Conservation (phyloP, 2,329 filamentous ascomycete genomes). For the Sporothrix inflata region DNA sequence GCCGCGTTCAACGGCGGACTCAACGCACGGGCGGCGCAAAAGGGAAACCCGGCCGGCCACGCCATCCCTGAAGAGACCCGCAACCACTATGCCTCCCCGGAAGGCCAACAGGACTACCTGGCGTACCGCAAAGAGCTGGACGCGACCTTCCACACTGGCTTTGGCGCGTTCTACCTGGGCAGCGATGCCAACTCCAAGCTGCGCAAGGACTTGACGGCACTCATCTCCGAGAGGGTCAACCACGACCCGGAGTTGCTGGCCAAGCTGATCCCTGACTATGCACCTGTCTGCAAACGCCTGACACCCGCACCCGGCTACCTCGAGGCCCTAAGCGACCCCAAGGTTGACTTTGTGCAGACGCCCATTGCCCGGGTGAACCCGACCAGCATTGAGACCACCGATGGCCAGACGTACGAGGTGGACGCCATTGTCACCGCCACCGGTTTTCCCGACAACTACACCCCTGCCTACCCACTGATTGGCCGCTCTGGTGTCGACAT, state of each 20-base stretch:
- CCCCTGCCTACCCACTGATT: conserved; percentile 35
- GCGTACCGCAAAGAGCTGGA: conserved; percentile 20
- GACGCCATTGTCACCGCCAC: conserved; percentile 42
- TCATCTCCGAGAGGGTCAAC: conserved; percentile 25
- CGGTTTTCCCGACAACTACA: conserved; percentile 37
- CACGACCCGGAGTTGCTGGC: conserved; percentile 25
- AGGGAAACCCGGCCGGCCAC: conserved; percentile 14
- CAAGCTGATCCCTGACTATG: conserved; percentile 34
- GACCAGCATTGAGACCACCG: conserved; percentile 38
- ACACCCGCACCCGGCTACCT: conserved; percentile 38
- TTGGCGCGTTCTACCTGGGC: neutral
- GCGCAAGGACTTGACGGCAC: conserved; percentile 1
- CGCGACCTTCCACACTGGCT: conserved; percentile 12
- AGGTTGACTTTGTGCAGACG: conserved; percentile 41
- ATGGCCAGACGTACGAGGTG: conserved; percentile 37
- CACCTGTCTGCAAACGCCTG: conserved; percentile 35
- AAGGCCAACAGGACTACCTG: neutral
- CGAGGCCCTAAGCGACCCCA: conserved; percentile 36
- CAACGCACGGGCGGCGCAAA: neutral
- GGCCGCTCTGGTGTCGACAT: conserved; percentile 34
- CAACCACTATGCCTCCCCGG: neutral
- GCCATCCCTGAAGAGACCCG: neutral
- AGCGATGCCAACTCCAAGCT: conserved; percentile 18
- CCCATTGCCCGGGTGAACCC: conserved; percentile 40
- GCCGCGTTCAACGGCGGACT: conserved; percentile 21